Percentiles rank a stretch among this genome's conserved stretches.
phyloP scores from a whole-genome alignment of 805 yeast species.

The Debaryomyces maramus region DNA sequence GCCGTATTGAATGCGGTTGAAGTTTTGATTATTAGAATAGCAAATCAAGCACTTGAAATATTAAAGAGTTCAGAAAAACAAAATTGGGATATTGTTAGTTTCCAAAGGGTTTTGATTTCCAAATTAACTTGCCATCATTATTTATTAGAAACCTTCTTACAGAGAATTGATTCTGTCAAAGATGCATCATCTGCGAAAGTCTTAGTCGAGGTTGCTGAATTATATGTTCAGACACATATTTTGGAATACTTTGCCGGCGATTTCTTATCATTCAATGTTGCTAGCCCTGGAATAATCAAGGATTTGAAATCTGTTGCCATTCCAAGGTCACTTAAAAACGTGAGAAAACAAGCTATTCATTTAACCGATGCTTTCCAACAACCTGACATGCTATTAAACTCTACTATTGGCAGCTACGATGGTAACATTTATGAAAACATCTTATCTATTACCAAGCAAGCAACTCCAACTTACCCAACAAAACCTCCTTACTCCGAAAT shows the following conservation, averaged over 20 bases:
- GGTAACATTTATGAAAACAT: slow-evolving; percentile 85
- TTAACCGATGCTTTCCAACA: slow-evolving; percentile 83
- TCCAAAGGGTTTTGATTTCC: slow-evolving; percentile 47
- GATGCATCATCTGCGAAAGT: slow-evolving; percentile 36
- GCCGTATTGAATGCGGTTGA: slow-evolving; percentile 24
- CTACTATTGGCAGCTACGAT: slow-evolving; percentile 76
- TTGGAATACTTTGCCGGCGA: slow-evolving; percentile 7
- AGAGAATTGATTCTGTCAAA: slow-evolving; percentile 35
- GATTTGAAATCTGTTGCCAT: slow-evolving; percentile 9
- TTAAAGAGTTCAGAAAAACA: slow-evolving; percentile 30
- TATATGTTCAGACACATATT: slow-evolving; percentile 54
- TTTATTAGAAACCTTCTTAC: slow-evolving; percentile 41
- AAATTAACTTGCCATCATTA: slow-evolving; percentile 53
- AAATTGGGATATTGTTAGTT: slow-evolving; percentile 48
- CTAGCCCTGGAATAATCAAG: not conserved
- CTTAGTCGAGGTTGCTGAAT: slow-evolving; percentile 54
- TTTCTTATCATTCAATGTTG: slow-evolving; percentile 3
- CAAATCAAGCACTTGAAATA: slow-evolving; percentile 28
- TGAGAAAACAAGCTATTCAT: slow-evolving; percentile 68
- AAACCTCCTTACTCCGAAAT: slow-evolving; percentile 61
- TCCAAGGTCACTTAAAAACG: slow-evolving; percentile 25
- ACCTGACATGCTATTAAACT: slow-evolving; percentile 76
- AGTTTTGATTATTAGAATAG: slow-evolving; percentile 39
- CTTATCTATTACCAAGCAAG: slow-evolving; percentile 51
- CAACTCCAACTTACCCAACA: slow-evolving; percentile 50